Evolutionary conservation across 805 yeast species (phyloP), one percentile per base, ranked within the genome.

Genomic region (Metschnikowia kunwiensis): DNA sequence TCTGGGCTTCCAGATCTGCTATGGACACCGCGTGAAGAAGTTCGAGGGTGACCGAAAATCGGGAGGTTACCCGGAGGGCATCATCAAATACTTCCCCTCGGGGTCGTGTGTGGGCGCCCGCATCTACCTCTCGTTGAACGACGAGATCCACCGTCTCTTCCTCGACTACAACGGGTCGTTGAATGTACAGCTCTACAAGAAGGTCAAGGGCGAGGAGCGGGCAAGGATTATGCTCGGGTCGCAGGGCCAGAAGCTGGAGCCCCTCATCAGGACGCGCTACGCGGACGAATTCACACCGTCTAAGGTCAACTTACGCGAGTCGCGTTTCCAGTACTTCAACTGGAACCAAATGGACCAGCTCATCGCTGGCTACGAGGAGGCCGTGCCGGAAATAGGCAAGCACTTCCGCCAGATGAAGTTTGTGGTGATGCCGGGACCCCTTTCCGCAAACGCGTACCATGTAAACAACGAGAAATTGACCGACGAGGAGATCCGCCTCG

Each of bases 341-440:
- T 93, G 98, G 98, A 89, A 89, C 49, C 83, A 80, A 44, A 70
- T 89, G 47, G 99, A 93, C 63, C 96, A 87, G 53, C 75, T 77
- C 16, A 58, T 89, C n/a, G 95, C 97, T 0, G 98, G 98, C 0
- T 85, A 82, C 55, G 88, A 82, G 19, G 96, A 87, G 46, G 75
- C 78, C 1, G 63, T 77, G 38, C 77, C 78, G 9, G 77, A 71
- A 12, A 73, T 71, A 8, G 68, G 70, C 40, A 73, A 72, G 39
- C 70, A 72, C 22, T 67, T 72, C 47, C 83, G 78, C 54, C 70
- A 83, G 46, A 75, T 89, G 56, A 82, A 94, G 53, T 86, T 88
- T 61, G 97, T 88, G 3, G 70, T 93, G 2, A 64, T 89, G 34
- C 96, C 97, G 0, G 65, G 86, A 0, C 83, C 76, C n/a, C 68